Percentiles rank a stretch among this genome's conserved stretches.
phyloP scores from a whole-genome alignment of 2,329 filamentous ascomycete genomes.

The Apiospora malaysiana region DNA sequence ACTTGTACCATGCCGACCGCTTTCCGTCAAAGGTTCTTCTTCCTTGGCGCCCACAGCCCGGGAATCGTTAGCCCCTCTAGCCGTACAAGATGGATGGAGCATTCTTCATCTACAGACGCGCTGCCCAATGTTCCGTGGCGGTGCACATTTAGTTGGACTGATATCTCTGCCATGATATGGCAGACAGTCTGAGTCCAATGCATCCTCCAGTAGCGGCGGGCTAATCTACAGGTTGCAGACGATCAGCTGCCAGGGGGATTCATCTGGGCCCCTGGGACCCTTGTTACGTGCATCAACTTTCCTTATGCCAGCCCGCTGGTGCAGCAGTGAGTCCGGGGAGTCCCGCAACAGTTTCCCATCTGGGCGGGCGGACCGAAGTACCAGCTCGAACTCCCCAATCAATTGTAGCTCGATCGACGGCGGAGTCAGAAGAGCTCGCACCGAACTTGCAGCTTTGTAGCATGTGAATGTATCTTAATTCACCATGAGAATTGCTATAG shows the following conservation, averaged over 20 bases:
- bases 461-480: constrained; percentile 9
- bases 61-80: background rate
- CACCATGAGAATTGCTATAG: background rate
- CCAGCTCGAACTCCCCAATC: background rate
- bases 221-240: background rate
- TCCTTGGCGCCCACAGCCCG: background rate
- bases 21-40: background rate
- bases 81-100: background rate
- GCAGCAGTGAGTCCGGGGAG: background rate
- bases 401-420: background rate
- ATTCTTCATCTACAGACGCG: background rate
- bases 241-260: background rate
- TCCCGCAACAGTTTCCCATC: background rate
- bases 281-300: background rate
- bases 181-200: background rate
- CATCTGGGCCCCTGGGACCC: background rate
- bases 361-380: constrained; percentile 6
- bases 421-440: background rate
- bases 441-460: background rate
- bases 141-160: background rate
- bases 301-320: background rate
- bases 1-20: background rate
- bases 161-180: background rate
- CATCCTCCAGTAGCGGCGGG: background rate
- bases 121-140: background rate